Evolutionary conservation across 2,329 filamentous ascomycete species (phyloP).

Genomic region (Trichophaea hybrida): DNA sequence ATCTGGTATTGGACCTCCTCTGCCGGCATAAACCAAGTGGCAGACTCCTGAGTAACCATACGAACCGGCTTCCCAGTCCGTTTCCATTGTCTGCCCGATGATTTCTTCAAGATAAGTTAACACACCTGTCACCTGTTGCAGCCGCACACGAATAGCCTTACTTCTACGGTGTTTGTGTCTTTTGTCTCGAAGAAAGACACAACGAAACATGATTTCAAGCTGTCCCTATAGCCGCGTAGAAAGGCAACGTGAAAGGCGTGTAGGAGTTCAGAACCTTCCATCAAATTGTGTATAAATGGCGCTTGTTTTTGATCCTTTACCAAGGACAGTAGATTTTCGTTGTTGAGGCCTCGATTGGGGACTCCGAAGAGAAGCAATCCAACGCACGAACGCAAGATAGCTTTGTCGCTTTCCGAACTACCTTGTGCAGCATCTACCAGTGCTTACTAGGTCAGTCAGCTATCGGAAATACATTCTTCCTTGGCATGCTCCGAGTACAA

Average conservation of each 20-base stretch:
- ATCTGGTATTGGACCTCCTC: not conserved
- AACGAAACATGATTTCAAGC: not conserved
- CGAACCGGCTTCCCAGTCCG: constrained; percentile 5
- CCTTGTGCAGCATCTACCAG: not conserved
- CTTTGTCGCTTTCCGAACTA: not conserved
- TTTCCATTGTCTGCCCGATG: not conserved
- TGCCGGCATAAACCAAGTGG: not conserved
- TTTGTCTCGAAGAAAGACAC: constrained; percentile 1
- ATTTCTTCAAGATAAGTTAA: not conserved
- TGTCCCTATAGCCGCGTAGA: not conserved
- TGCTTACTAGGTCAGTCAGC: not conserved
- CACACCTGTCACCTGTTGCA: not conserved
- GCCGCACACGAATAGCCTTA: not conserved
- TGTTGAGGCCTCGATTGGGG: constrained; percentile 6
- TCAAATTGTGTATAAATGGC: constrained; percentile 2
- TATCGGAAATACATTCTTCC: not conserved
- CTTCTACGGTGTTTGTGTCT: not conserved
- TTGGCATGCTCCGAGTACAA: too few relatives aligned
- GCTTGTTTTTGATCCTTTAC: constrained; percentile 10
- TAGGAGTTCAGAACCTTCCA: not conserved
- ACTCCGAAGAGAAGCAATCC: constrained; percentile 9
- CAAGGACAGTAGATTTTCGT: constrained; percentile 1
- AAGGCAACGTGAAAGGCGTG: not conserved
- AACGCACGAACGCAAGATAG: not conserved
- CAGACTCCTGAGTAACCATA: constrained; percentile 6